Conservation (phyloP, 2,329 filamentous ascomycete species). For the Neurospora crassa region DNA sequence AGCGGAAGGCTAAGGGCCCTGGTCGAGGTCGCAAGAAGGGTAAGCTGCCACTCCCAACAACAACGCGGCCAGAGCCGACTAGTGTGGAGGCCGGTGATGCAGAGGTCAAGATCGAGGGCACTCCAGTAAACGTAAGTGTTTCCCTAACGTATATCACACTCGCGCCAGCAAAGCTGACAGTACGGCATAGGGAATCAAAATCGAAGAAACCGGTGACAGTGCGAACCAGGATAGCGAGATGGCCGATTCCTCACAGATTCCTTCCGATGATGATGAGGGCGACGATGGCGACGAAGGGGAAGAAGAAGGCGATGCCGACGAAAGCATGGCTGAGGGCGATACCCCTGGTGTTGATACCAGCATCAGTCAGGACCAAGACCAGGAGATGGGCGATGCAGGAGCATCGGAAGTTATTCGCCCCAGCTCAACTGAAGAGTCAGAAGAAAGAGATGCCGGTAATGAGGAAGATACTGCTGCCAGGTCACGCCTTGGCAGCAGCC, state of each 20-base stretch:
- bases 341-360: constrained; percentile 26
- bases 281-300: constrained; percentile 38
- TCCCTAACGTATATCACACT: background rate
- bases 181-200: constrained; percentile 27
- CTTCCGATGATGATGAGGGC: constrained; percentile 38
- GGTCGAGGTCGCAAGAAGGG: constrained; percentile 75
- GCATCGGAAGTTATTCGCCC: constrained; percentile 14
- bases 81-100: constrained; percentile 25
- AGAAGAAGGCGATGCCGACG: constrained; percentile 30
- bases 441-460: constrained; percentile 8
- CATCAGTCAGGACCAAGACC: constrained; percentile 13
- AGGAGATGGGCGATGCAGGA: constrained; percentile 20
- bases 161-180: constrained; percentile 11
- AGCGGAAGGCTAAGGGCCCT: constrained; percentile 69
- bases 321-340: constrained; percentile 27
- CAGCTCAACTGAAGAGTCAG: constrained; percentile 17
- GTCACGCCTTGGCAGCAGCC: constrained; percentile 15
- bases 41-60: constrained; percentile 38
- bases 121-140: constrained; percentile 29
- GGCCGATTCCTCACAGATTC: constrained; percentile 38
- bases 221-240: constrained; percentile 43
- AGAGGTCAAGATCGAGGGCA: constrained; percentile 28
- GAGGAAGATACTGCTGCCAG: constrained; percentile 16
- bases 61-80: constrained; percentile 25
- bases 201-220: constrained; percentile 33